phyloP scores from a whole-genome alignment of 2,329 filamentous ascomycete genomes.

The Orbilia blumenaviensis region DNA sequence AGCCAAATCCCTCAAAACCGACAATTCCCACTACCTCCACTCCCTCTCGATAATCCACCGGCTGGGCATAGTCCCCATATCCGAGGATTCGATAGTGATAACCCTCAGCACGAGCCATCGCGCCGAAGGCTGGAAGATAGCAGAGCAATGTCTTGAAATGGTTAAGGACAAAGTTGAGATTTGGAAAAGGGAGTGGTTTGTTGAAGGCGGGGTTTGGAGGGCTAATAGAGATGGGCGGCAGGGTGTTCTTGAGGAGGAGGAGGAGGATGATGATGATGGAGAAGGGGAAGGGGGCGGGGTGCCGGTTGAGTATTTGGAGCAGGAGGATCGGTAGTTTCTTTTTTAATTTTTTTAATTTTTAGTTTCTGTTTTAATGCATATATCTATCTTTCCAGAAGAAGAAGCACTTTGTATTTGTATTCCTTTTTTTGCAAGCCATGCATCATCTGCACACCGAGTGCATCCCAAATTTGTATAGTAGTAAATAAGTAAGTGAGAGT shows the following conservation, averaged over 20 bases:
- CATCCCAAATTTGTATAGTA: too few species aligned
- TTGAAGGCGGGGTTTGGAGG: constrained; percentile 79
- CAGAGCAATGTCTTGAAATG: constrained; percentile 86
- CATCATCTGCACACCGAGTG: too few species aligned
- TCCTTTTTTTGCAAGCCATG: too few species aligned
- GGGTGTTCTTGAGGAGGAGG: constrained; percentile 65
- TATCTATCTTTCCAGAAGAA: too few species aligned
- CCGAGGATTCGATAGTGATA: constrained; percentile 92
- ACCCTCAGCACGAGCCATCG: constrained; percentile 85
- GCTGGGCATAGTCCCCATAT: constrained; percentile 83
- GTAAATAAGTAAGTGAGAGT: too few species aligned
- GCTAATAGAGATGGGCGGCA: constrained; percentile 79
- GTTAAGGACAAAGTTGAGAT: constrained; percentile 91
- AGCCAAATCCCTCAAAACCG: constrained; percentile 65
- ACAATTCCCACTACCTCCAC: constrained; percentile 71
- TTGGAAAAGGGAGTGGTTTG: constrained; percentile 93
- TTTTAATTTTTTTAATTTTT: not conserved
- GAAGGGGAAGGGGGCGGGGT: too few species aligned
- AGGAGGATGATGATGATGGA: constrained; percentile 20
- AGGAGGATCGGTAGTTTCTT: constrained; percentile 25
- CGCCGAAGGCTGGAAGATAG: constrained; percentile 83
- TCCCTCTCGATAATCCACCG: constrained; percentile 84
- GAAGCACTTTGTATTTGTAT: too few species aligned
- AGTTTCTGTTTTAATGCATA: too few species aligned
- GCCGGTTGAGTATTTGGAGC: constrained; percentile 30